phyloP scores from a whole-genome alignment of 768 basidiomycete genomes.

The Xanthoconium purpureum region DNA sequence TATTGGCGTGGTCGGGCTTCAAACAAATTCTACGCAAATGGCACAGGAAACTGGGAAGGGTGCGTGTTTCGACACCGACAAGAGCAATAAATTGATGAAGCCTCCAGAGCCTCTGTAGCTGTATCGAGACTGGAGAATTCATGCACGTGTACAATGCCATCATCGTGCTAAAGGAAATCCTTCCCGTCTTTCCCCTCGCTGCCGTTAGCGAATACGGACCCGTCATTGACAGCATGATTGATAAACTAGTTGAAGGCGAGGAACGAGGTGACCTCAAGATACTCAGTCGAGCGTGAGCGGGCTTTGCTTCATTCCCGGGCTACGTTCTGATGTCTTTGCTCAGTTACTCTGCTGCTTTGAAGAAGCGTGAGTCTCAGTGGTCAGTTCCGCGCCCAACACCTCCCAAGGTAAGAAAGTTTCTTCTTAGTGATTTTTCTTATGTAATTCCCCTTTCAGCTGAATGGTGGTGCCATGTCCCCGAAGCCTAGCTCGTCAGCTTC shows the following conservation, averaged over 20 bases:
- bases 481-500: constrained; percentile 24
- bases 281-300: constrained; percentile 66
- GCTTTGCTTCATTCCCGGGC: background rate
- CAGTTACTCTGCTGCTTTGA: constrained; percentile 73
- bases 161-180: constrained; percentile 85
- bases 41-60: constrained; percentile 73
- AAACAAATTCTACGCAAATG: constrained; percentile 75
- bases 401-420: constrained; percentile 31
- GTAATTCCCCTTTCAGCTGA: constrained; percentile 17
- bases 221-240: constrained; percentile 57
- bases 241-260: constrained; percentile 68
- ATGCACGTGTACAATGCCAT: constrained; percentile 99
- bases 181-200: constrained; percentile 82
- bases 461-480: constrained; percentile 28
- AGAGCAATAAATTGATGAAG: background rate
- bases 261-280: constrained; percentile 83
- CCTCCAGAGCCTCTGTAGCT: constrained; percentile 68
- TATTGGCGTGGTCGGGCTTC: constrained; percentile 71
- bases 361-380: constrained; percentile 68
- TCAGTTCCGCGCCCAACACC: constrained; percentile 27
- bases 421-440: background rate
- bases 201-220: constrained; percentile 54
- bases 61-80: constrained; percentile 33
- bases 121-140: constrained; percentile 85
- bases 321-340: constrained; percentile 3